Evolutionary conservation across 352 stramenopile genomes (phyloP), one percentile per base, ranked within the genome.

Genomic region (Phytopythium ostracodes): DNA sequence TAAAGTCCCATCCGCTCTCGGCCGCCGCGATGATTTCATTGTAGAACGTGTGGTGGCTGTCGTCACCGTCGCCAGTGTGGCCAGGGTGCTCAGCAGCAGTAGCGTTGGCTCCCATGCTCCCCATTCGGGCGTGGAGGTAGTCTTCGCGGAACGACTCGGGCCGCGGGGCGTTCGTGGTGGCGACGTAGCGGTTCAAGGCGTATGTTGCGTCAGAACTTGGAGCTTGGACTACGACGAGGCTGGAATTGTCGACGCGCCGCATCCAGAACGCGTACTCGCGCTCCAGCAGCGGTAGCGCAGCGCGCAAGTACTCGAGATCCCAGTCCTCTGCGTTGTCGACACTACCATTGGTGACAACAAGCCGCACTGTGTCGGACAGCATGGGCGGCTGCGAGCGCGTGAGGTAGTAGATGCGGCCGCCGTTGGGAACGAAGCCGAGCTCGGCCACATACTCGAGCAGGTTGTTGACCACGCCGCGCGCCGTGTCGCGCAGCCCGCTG

Each of bases 1-100:
- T 92, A 56, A 97, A 97, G 65, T 97, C 89, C 89, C 89, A 97
- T 1, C 89, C 89, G n/a, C 83, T 94, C 69, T 96, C 89, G 7
- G 89, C 83, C 17, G 83, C 88, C 22, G 81, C 79, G 49, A 89
- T 91, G 36, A 96, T 74, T 60, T 94, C 81, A 47, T 87, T 88
- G 70, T 92, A 97, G 63, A 90, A 92, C 0, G 36, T 33, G 4
- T 33, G 29, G 29, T 33, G 29, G 29, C 29, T 33, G 29, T 7
- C 29, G 7, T 33, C 36, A 4, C 11, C 36, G 10, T 17, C 36
- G 15, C 7, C 29, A 3, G 29, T 33, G 29, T 33, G 29, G 3
- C 7, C 4, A 33, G 4, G 29, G 29, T 33, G 7, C 29, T 33
- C 29, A 33, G 29, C 29, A 33, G 29, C 29, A 33, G 29, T 33